Evolutionary conservation across 2,329 filamentous ascomycete genomes (phyloP), one percentile per base, ranked within the genome.

Genomic region (Furcasterigmium furcatum): DNA sequence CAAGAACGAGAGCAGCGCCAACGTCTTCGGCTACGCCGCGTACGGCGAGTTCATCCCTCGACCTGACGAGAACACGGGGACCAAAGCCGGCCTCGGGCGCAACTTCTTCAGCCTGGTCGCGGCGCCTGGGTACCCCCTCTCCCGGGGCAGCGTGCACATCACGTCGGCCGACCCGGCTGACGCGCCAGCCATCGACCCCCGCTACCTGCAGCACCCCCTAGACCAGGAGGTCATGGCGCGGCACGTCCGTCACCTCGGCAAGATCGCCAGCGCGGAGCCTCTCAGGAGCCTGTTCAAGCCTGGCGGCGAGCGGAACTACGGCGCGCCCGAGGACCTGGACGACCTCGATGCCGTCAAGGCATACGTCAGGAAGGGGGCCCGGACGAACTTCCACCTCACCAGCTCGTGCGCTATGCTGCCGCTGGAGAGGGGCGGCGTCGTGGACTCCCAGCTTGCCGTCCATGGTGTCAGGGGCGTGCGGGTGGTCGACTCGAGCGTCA

Each of bases 401-500:
- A 48, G 48, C 2, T 50, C 50, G 2, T 43, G 43, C 5, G 45
- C 50, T 19, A 52, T 52, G 48, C 22, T 50, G 30, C 50, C 45
- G 4, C 29, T 14, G 45, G 24, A n/a, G 12, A 44, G 43, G 12
- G 60, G 55, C 1, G 66, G 65, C 3, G 62, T 64, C 0, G 59
- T 65, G 4, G 61, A 65, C 19, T 53, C 56, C 18, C 50, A 53
- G 16, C 50, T 65, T 1, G 46, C 51, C 2, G 63, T 65, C 1
- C 58, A 63, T 16, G 61, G 63, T 1, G 56, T 64, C 0, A 43
- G 48, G 21, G 51, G 49, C 0, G 36, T 64, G 9, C 47, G 61
- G 5, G 58, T 64, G 0, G 48, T 60, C 1, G 62, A 64, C 22
- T 61, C 61, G 4, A 62, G 58, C 24, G 36, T 64, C 3, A 59